Evolutionary conservation across 805 yeast species (phyloP).

Genomic region (Wickerhamiella azymoides): DNA sequence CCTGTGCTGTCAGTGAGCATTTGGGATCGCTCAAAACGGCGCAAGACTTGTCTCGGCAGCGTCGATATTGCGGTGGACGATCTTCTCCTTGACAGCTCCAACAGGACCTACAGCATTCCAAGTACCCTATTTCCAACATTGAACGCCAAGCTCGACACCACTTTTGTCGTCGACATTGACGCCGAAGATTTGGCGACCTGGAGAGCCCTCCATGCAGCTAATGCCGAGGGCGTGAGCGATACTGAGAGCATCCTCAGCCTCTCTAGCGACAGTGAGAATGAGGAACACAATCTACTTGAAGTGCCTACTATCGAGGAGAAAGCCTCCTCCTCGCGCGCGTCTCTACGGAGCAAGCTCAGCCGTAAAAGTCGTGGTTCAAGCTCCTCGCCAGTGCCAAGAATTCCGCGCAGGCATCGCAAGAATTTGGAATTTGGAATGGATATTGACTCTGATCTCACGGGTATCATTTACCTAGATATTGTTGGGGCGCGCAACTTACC

Average conservation of each 20-base stretch:
- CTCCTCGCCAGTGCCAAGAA: neutral
- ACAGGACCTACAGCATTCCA: constrained; percentile 10
- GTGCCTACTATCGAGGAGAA: neutral
- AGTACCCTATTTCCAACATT: constrained; percentile 15
- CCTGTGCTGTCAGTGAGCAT: constrained; percentile 10
- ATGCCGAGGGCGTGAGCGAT: neutral
- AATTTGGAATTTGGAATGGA: constrained; percentile 12
- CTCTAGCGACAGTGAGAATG: neutral
- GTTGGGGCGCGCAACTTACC: constrained; percentile 67
- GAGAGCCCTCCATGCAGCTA: neutral
- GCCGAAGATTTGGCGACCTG: constrained; percentile 7
- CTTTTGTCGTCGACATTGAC: constrained; percentile 5
- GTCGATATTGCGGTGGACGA: constrained; percentile 10
- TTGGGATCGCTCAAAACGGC: constrained; percentile 15
- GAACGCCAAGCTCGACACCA: constrained; percentile 16
- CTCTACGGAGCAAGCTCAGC: neutral
- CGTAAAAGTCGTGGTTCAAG: neutral
- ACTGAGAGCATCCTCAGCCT: neutral
- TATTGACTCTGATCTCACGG: constrained; percentile 28
- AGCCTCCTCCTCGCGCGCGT: neutral
- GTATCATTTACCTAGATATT: constrained; percentile 67
- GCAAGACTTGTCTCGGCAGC: constrained; percentile 18
- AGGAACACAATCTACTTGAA: neutral
- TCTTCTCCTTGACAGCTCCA: neutral
- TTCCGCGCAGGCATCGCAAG: constrained; percentile 3